Base-by-base conservation (phyloP, 148 eudicot genomes). In the Tetragonia tetragonoides region DNA sequence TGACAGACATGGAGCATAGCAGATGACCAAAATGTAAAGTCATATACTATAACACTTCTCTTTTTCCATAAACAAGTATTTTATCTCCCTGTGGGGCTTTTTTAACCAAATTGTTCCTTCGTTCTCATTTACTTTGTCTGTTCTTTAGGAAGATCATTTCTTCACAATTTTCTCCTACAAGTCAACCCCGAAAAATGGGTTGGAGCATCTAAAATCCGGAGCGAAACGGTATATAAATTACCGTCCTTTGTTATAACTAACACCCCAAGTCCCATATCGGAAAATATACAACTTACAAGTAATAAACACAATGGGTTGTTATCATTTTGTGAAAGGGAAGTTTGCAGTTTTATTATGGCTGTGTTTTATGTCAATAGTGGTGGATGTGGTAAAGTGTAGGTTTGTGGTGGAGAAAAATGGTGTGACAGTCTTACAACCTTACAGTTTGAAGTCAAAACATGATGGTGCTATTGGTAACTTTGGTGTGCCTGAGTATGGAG, bases 401-500 rank as follows among this genome's bases (percentile, higher is more conserved):
- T 95, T 95, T 74, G 88, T 91, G 62, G 99, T 95, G 73, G 99
- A 95, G 84, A 90, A 95, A 77, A 87, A 87, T 49, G 85, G 93
- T 34, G 71, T 95, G 65, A 82, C 87, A 8, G 85, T 95, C 5
- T 42, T 95, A 21, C 82, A 90, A 18, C 97, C 99, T 0, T 73
- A 78, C 21, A 77, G 71, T 56, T 75, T 86, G 74, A 78, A 78
- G 20, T 71, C 87, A 9, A 91, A 86, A 21, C 90, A 89, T 69
- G 95, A 95, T 79, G 97, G 93, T 14, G 84, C 99, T 0, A 93
- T 95, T 12, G 99, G 87, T 0, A 95, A 95, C 76, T 95, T 95
- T 71, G 99, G 99, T 0, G 97, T 95, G 15, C 97, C 99, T 14
- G 86, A 87, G 24, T 95, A 95, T 76, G 99, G 99, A 28, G 99